Evolutionary conservation across 768 basidiomycete species (phyloP), one percentile per base, ranked within the genome.

Genomic region (Crassisporium funariophilum): DNA sequence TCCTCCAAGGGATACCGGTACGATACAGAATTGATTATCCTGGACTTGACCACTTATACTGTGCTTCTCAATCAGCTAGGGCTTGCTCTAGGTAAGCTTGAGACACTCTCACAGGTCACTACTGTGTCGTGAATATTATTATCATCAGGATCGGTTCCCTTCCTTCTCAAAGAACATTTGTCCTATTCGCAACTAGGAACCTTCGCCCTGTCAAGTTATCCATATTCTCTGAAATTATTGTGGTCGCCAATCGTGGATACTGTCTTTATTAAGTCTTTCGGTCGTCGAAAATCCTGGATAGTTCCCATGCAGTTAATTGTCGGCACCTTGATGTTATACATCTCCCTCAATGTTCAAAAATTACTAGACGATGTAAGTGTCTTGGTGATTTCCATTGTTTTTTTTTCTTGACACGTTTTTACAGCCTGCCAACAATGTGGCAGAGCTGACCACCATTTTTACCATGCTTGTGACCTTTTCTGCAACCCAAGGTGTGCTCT

Each of bases 181-280:
- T 97, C 95, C 23, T 99, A 99, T 72, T 95, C 94, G 25, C 93
- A 98, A 70, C 80, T 99, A 47, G 95, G 88, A 52, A 82, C 94
- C 7, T 98, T 99, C 70, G 88, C 93, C 33, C 75, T 99, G 20
- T 86, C 91, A 38, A 88, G 85, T 59, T 95, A 95, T 68, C 93
- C 93, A 4, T 99, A 98, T 72, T 97, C 93, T 16, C 82, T 99
- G 59, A 99, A 99, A 71, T 68, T 99, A 50, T 67, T 98, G 54
- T 98, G 95, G 95, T 95, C 93, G 5, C 97, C 97, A 41, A 87
- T 99, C 51, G 92, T 99, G 44, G 97, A 99, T 62, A 90, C 95
- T 2, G 73, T 88, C 53, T 99, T 88, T 66, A 74, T 87, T 58
- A 70, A 82, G 27, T 85, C 82, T 33, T 55, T 95, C 52, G 97